Percentiles rank a stretch among this genome's conserved stretches.
Evolutionary conservation across 495 filamentous ascomycete species (phyloP).

Genomic region (Aspergillus avenaceus): DNA sequence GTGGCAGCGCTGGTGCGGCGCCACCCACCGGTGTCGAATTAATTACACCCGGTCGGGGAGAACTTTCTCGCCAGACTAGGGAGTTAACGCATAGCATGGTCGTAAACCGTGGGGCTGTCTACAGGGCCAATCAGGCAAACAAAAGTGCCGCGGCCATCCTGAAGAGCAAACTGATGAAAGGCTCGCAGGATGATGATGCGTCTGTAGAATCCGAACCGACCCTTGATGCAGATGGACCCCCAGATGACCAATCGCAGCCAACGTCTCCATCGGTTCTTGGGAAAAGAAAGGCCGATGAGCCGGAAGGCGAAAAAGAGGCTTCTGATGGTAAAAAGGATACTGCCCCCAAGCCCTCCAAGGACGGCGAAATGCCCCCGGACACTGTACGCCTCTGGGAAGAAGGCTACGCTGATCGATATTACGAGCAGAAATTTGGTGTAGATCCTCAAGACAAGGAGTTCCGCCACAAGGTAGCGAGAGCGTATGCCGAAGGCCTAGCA

Average conservation of each 20-base stretch:
- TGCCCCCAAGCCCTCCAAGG: slow-evolving; percentile 19
- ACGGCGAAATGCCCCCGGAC: slow-evolving; percentile 65
- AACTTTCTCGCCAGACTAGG: slow-evolving; percentile 57
- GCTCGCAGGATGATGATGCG: slow-evolving; percentile 17
- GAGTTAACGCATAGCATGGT: slow-evolving; percentile 84
- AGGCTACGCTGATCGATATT: slow-evolving; percentile 93
- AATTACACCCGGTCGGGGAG: slow-evolving; percentile 54
- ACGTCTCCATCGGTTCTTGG: slow-evolving; percentile 48
- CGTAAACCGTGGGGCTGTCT: slow-evolving; percentile 69
- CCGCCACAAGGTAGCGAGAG: slow-evolving; percentile 83
- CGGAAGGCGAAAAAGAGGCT: slow-evolving; percentile 58
- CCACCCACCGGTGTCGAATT: slow-evolving; percentile 46
- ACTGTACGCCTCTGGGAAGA: slow-evolving; percentile 90
- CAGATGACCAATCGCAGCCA: slow-evolving; percentile 18
- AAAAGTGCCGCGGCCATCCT: slow-evolving; percentile 89
- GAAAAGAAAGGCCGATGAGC: slow-evolving; percentile 58
- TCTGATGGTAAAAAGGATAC: slow-evolving; percentile 31
- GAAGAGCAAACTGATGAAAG: slow-evolving; percentile 71
- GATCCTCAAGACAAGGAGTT: slow-evolving; percentile 78
- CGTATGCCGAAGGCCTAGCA: slow-evolving; percentile 93
- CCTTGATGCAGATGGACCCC: slow-evolving; percentile 13
- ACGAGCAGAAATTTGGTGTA: slow-evolving; percentile 94
- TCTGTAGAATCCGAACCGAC: slow-evolving; percentile 14
- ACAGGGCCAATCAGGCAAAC: slow-evolving; percentile 80
- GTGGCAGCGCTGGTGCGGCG: slow-evolving; percentile 26